phyloP scores from a whole-genome alignment of 2,329 filamentous ascomycete genomes.

The Aspergillus sp. region DNA sequence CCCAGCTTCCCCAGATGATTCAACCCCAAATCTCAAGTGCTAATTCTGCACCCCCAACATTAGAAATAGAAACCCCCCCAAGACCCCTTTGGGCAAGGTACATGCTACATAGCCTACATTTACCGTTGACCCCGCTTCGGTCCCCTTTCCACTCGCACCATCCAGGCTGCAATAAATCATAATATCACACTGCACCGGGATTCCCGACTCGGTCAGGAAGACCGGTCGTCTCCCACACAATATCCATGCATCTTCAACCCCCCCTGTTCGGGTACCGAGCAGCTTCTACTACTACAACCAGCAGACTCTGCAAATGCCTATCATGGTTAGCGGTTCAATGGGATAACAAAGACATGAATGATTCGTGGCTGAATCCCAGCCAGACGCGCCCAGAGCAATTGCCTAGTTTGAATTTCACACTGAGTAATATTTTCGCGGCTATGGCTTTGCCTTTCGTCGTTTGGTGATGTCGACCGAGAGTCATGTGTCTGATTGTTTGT shows the following conservation, averaged over 20 bases:
- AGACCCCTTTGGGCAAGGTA: not conserved
- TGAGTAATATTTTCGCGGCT: not conserved
- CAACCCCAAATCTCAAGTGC: not conserved
- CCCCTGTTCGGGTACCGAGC: conserved; percentile 1
- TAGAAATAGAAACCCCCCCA: not conserved
- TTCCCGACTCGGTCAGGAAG: too few relatives aligned
- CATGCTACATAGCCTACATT: not conserved
- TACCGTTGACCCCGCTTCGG: not conserved
- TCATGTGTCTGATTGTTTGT: too few relatives aligned
- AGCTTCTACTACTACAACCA: not conserved
- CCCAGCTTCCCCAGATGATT: not conserved
- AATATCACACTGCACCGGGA: not conserved
- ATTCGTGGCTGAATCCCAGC: not conserved
- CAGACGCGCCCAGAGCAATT: not conserved
- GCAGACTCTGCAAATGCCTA: too few relatives aligned
- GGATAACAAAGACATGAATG: not conserved
- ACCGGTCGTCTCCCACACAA: not conserved
- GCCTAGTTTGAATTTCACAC: not conserved
- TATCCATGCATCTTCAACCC: not conserved
- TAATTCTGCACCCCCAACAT: not conserved
- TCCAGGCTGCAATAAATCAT: not conserved
- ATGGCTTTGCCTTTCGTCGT: not conserved
- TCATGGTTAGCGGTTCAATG: not conserved
- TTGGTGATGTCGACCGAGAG: too few relatives aligned
- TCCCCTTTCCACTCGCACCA: not conserved